Evolutionary conservation across 2,329 filamentous ascomycete genomes (phyloP), one percentile per base, ranked within the genome.

Genomic region (Phaeosphaeriaceae sp.): DNA sequence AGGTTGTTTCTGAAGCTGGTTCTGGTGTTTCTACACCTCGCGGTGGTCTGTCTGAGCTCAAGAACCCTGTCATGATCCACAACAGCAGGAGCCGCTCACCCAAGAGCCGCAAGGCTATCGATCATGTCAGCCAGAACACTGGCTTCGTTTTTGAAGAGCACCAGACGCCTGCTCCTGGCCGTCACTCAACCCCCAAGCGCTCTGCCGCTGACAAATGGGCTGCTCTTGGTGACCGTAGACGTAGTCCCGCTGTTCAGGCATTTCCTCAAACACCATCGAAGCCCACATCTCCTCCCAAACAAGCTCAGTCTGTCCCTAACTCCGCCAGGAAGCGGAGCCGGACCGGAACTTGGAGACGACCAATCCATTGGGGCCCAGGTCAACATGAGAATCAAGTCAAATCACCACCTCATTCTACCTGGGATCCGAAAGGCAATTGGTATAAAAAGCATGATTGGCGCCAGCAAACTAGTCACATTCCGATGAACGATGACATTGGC

Each of bases 191-290:
- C 21, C 77, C 84, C 17, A 90, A 90, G 77, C 83, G 83, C 46
- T 77, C 74, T 18, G 74, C 76, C 60, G 71, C 89, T 43, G 93
- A 97, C 75, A 96, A 96, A 72, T 97, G 93, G 93, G 85, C 89
- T 18, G 89, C 86, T 11, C 81, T 97, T 40, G 93, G 93, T 55
- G 89, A 96, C 70, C 88, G 89, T 64, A 85, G 93, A 46, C 87
- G 92, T 52, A 89, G 62, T 85, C 50, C 84, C 82, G 54, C 56
- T 18, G 67, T 81, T 36, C 67, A 81, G 54, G 80, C 70, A 77
- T 79, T 65, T 58, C 79, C 52, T 76, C 50, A 61, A 34, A 68
- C 66, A 37, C 64, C 67, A 5, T 82, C 60, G 62, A 78, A 77
- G 64, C 70, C 72, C 48, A 74, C 58, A 50, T 55, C 61, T 36